phyloP scores from a whole-genome alignment of 805 yeast species.

The Metschnikowia baotianmanensis region DNA sequence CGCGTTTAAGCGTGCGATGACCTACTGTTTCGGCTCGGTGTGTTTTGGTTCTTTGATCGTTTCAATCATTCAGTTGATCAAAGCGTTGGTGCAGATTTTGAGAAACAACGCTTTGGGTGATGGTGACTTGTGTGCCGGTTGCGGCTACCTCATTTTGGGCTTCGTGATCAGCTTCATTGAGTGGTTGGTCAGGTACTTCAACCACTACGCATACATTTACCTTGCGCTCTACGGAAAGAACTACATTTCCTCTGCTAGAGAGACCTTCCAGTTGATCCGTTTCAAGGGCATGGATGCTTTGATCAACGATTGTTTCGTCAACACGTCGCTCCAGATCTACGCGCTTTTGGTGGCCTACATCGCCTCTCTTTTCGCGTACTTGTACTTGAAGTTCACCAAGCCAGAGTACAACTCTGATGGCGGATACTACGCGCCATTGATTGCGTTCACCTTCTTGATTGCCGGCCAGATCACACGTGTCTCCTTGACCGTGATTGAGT shows the following conservation, averaged over 20 bases:
- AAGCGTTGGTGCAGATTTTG: slow-evolving; percentile 50
- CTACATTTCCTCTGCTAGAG: slow-evolving; percentile 73
- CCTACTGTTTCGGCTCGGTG: slow-evolving; percentile 86
- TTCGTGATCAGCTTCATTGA: slow-evolving; percentile 63
- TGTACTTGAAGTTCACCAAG: slow-evolving; percentile 63
- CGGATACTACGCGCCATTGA: slow-evolving; percentile 63
- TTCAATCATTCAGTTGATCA: slow-evolving; percentile 64
- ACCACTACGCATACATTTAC: slow-evolving; percentile 85
- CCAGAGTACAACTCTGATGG: slow-evolving; percentile 65
- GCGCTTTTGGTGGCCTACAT: slow-evolving; percentile 65
- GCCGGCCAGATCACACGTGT: slow-evolving; percentile 74
- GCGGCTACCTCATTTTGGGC: slow-evolving; percentile 53
- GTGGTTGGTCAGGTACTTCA: slow-evolving; percentile 82
- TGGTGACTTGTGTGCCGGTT: slow-evolving; percentile 52
- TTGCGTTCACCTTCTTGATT: slow-evolving; percentile 71
- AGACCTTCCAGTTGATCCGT: slow-evolving; percentile 75
- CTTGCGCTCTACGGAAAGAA: slow-evolving; percentile 83
- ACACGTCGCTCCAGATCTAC: slow-evolving; percentile 75
- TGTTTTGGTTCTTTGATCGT: slow-evolving; percentile 81
- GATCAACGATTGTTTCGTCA: slow-evolving; percentile 79
- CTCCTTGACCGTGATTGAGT: slow-evolving; percentile 69
- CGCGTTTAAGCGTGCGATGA: slow-evolving; percentile 74
- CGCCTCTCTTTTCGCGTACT: slow-evolving; percentile 58
- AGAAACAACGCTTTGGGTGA: slow-evolving; percentile 51
- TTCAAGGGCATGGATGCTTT: slow-evolving; percentile 82